Evolutionary conservation across 768 basidiomycete species (phyloP), one percentile per base, ranked within the genome.

Genomic region (Suillus placidus): DNA sequence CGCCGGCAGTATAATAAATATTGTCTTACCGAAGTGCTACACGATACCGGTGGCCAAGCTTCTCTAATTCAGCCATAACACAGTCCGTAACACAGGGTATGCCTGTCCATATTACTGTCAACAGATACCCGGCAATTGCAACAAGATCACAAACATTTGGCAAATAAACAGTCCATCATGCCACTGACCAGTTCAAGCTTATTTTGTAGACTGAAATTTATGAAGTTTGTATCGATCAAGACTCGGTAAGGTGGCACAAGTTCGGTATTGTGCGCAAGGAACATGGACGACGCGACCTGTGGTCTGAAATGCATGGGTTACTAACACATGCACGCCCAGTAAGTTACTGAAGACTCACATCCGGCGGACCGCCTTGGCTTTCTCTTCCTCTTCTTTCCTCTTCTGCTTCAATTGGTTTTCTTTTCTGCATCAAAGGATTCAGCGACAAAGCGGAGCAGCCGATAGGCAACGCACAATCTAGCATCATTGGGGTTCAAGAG

Each of bases 121-220:
- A 60, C 45, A 43, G 35, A 64, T 47, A 61, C 56, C 5, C 6
- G 13, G 20, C 38, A 56, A 60, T 56, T 18, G 14, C 30, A 60
- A 20, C 37, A 54, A 18, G 12, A 47, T 6, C 42, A 77, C 87
- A 64, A 70, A 97, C 97, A 98, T 82, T 99, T 99, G 14, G 97
- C 97, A 78, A 94, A 97, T 18, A 99, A 82, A 73, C 95, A 97
- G 74, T 99, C 97, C 97, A 99, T 99, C 97, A 99, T 98, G n/a
- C 93, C 95, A 72, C 90, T 88, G 26, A 98, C 83, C 63, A 99
- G 85, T 77, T 99, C 97, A 69, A 99, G 81, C 77, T 98, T 97
- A 79, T 99, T 99, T 81, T 99, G 97, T 58, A 99, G 84, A 70
- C 91, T 94, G 76, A 99, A 97, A 76, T 99, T 99, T 84, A 99